Conservation (phyloP, 129 eudicot species). For the Helianthus annuus region DNA sequence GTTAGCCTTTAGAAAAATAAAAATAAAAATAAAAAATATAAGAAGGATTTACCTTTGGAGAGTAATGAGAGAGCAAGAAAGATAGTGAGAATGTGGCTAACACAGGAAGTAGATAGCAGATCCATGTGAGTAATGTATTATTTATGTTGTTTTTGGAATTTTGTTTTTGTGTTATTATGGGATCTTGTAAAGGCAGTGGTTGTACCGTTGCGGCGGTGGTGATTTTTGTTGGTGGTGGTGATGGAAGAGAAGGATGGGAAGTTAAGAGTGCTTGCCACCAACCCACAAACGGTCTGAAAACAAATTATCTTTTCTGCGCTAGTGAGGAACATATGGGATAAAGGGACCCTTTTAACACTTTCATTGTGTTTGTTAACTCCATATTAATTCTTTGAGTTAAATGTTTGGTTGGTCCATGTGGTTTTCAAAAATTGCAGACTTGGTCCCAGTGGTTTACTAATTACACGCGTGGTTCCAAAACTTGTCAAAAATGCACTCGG, state of each 20-base stretch:
- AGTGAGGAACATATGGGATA: slow-evolving; percentile 6
- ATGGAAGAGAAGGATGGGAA: not conserved
- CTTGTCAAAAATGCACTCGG: too few relatives aligned
- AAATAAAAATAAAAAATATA: not conserved
- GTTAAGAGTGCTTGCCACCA: slow-evolving; percentile 7
- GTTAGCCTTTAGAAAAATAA: not conserved
- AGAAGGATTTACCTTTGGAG: slow-evolving; percentile 41
- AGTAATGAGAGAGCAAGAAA: slow-evolving; percentile 40
- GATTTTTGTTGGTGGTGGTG: slow-evolving; percentile 17
- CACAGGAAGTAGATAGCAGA: slow-evolving; percentile 26
- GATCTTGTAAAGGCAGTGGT: slow-evolving; percentile 9
- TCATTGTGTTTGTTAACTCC: not conserved
- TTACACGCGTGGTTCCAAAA: too few relatives aligned
- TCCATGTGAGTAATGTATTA: slow-evolving; percentile 44
- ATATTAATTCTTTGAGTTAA: slow-evolving; percentile 6
- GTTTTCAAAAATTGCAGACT: too few relatives aligned
- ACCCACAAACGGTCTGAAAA: slow-evolving; percentile 23
- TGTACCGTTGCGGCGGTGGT: slow-evolving; percentile 14
- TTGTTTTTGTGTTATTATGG: slow-evolving; percentile 20
- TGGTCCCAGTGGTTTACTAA: too few relatives aligned
- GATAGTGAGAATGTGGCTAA: slow-evolving; percentile 26
- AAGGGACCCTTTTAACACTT: slow-evolving; percentile 9
- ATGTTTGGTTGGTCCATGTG: too few relatives aligned
- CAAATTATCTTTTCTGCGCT: not conserved
- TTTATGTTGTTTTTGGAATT: slow-evolving; percentile 16